A percentile compares a stretch with the other conserved stretches of the same genome.
Conservation (phyloP, 164 flowering plant species). For the Stephania yunnanensis region DNA sequence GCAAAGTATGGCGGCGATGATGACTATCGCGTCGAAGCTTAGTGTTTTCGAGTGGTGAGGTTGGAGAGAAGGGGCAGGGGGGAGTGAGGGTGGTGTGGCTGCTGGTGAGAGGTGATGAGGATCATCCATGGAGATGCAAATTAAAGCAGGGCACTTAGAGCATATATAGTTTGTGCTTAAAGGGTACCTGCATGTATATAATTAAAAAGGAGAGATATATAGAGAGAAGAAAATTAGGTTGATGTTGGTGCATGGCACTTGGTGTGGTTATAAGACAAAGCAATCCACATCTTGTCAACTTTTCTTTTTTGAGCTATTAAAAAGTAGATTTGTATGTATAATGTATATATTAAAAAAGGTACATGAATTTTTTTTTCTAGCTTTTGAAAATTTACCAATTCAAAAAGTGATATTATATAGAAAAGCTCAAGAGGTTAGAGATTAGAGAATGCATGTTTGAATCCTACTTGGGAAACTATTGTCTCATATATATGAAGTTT, state of each 20-base stretch:
- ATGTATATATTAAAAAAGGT: too few species aligned
- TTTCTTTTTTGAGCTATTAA: slow-evolving; percentile 19
- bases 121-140: background rate
- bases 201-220: background rate
- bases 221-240: background rate
- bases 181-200: too few species aligned
- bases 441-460: too few species aligned
- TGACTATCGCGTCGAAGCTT: slow-evolving; percentile 9
- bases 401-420: too few species aligned
- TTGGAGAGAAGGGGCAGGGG: background rate
- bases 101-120: slow-evolving; percentile 1
- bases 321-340: background rate
- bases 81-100: background rate
- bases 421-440: too few species aligned
- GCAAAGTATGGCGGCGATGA: slow-evolving; percentile 31
- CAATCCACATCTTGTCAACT: slow-evolving; percentile 10
- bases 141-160: background rate
- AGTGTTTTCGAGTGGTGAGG: slow-evolving; percentile 17
- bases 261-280: slow-evolving; percentile 25
- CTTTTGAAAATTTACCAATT: too few species aligned
- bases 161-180: too few species aligned
- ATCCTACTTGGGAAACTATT: too few species aligned
- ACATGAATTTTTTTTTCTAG: too few species aligned
- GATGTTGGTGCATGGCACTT: slow-evolving; percentile 7
- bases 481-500: too few species aligned